Base-by-base conservation (phyloP, 108 stramenopile genomes). In the Aurantiochytrium sp. region DNA sequence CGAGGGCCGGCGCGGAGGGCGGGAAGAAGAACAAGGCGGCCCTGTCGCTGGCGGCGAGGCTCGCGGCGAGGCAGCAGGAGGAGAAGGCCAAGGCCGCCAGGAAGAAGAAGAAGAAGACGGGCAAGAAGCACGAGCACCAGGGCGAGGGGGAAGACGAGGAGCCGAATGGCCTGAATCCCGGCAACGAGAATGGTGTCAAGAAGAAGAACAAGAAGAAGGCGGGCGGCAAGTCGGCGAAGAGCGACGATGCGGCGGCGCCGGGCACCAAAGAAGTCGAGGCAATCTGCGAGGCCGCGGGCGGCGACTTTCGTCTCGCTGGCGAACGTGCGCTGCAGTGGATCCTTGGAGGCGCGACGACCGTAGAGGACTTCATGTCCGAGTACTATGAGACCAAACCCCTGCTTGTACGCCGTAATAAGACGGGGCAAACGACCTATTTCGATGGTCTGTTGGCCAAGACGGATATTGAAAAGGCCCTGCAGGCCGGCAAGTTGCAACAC, bases 341-440 rank as follows among this genome's bases (percentile, higher is more conserved):
- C 47, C 60, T 97, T 3, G 88, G 87, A 42, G 25, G 64, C 64
- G 95, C 95, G 5, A 92, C 95, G 23, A 87, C 92, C 5, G 72
- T 90, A 5, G 89, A 93, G 43, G 92, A 95, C 90, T 98, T 97
- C 87, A 96, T 96, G 83, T 51, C 90, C 4, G 88, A 90, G 2
- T 95, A 97, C 90, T 97, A 93, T 94, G 97, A 97, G 87, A 94
- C 96, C 88, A 93, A 95, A 89, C 96, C 97, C n/a, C 89, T 91
- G 55, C 72, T 90, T 58, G 21, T 98, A 58, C 5, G 60, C 4
- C 29, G 58, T 23, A 21, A 88, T 10, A 91, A 87, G 25, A 29
- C 69, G 47, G 88, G 42, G 5, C 42, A 42, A 5, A 10, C 58
- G 8, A 28, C 42, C 51, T 44, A 59, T 59, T 25, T 93, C 45